Evolutionary conservation across 768 basidiomycete genomes (phyloP).

Genomic region (Dendrothele bispora): DNA sequence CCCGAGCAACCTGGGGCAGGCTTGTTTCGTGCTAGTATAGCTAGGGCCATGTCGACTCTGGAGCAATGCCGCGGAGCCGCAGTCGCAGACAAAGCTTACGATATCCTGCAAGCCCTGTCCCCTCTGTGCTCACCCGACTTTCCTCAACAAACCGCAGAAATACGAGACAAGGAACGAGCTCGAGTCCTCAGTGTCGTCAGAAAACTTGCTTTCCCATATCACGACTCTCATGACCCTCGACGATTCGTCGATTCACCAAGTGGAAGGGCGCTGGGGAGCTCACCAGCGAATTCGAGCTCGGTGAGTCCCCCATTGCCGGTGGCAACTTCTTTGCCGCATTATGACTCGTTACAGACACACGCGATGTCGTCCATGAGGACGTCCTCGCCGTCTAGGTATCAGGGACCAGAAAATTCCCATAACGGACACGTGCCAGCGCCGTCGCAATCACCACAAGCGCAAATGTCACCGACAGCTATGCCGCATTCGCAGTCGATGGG

Average conservation of each 20-base stretch:
- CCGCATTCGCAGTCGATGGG: constrained; percentile 19
- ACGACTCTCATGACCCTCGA: constrained; percentile 60
- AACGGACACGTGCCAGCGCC: constrained; percentile 17
- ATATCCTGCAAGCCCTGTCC: constrained; percentile 68
- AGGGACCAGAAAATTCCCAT: constrained; percentile 14
- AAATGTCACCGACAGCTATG: constrained; percentile 22
- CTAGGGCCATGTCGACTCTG: constrained; percentile 63
- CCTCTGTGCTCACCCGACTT: constrained; percentile 74
- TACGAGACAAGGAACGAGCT: constrained; percentile 58
- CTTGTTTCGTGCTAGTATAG: constrained; percentile 74
- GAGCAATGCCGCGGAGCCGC: constrained; percentile 64
- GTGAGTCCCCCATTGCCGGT: constrained; percentile 53
- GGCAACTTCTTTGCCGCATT: constrained; percentile 35
- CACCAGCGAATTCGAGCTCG: constrained; percentile 59
- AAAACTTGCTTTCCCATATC: constrained; percentile 81
- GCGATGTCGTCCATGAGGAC: constrained; percentile 28
- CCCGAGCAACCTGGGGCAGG: constrained; percentile 79
- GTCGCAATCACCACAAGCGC: constrained; percentile 20
- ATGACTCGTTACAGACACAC: constrained; percentile 24
- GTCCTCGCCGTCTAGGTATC: constrained; percentile 16
- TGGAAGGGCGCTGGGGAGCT: constrained; percentile 47
- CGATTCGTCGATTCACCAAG: constrained; percentile 45
- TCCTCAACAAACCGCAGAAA: constrained; percentile 44
- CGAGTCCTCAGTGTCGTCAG: constrained; percentile 66
- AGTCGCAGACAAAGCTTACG: constrained; percentile 73